Evolutionary conservation across 73 alveolate species (phyloP), one percentile per base, ranked within the genome.

Genomic region (Blepharisma stoltei): DNA sequence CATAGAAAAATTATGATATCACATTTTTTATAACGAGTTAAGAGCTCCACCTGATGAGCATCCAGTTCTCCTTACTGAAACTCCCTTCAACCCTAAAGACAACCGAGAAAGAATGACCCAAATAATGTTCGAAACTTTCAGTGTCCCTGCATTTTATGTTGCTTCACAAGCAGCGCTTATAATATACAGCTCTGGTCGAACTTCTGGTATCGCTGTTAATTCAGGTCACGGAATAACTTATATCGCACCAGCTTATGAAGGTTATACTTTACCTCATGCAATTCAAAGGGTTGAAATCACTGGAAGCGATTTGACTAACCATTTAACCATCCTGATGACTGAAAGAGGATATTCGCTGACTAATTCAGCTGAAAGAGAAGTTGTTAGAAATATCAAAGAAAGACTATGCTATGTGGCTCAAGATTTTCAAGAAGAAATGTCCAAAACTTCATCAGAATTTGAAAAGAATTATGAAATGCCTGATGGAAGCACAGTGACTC

Each of bases 191-290:
- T 90, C 98, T 41, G 99, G 98, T 20, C 87, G 96, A 78, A 93
- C 99, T 7, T 90, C 99, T 37, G 99, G 99, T 37, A 82, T 96
- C 52, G 98, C 94, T 6, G 95, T 96, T 18, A 99, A 96, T 80
- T 85, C 95, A 55, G 99, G 99, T 32, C 91, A 96, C 65, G 95
- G 89, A 6, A 94, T 87, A 38, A 88, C 99, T 21, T 86, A 90
- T 75, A 81, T 94, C 55, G 98, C 93, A 46, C 99, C 99, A 5
- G 93, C 94, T 67, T 93, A 94, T 87, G 99, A 96, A 81, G 99
- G 99, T 11, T 94, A 86, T 81, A 96, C 99, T 8, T 80, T 94
- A 37, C 95, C 98, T 46, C 97, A 94, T 81, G 98, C 98, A 25
- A 88, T 94, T 18, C 71, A 86, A 71, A 89, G 88, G 55, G 86